Evolutionary conservation across 352 stramenopile genomes (phyloP).

Genomic region (Globisporangium nagaii): DNA sequence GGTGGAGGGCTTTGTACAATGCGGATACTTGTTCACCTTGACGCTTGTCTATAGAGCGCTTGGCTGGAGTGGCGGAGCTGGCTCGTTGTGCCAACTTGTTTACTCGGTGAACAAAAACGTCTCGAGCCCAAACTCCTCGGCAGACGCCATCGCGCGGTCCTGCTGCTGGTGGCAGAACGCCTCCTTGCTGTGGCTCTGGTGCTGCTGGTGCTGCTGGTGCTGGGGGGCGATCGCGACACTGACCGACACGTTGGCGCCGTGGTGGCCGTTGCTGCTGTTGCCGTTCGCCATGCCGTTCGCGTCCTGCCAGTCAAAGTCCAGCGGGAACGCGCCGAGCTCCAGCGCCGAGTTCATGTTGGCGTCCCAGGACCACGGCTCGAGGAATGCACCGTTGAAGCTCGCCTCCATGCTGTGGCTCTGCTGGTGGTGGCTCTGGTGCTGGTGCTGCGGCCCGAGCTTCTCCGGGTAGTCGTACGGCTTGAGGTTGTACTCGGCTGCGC

Average conservation of each 20-base stretch:
- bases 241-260: conserved; percentile 10
- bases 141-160: conserved; percentile 30
- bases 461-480: conserved; percentile 31
- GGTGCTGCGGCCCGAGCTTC: neutral
- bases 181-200: conserved; percentile 24
- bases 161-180: conserved; percentile 29
- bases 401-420: conserved; percentile 19
- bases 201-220: conserved; percentile 30
- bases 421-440: conserved; percentile 6
- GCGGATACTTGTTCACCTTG: neutral
- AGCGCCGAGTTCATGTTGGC: conserved; percentile 37
- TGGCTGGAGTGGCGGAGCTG: neutral
- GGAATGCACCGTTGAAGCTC: conserved; percentile 36
- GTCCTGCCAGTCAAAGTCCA: conserved; percentile 57
- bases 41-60: neutral
- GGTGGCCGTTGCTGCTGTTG: conserved; percentile 6
- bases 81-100: conserved; percentile 9
- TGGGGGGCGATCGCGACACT: conserved; percentile 12
- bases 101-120: conserved; percentile 66
- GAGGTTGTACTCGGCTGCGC: conserved; percentile 11
- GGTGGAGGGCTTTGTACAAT: neutral
- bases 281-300: conserved; percentile 8
- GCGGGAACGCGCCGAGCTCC: conserved; percentile 32
- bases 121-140: conserved; percentile 63
- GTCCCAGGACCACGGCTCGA: conserved; percentile 66